A percentile compares a stretch with the other conserved stretches of the same genome.
Conservation (phyloP, 345 rosid genomes). For the Citrus hindsii region DNA sequence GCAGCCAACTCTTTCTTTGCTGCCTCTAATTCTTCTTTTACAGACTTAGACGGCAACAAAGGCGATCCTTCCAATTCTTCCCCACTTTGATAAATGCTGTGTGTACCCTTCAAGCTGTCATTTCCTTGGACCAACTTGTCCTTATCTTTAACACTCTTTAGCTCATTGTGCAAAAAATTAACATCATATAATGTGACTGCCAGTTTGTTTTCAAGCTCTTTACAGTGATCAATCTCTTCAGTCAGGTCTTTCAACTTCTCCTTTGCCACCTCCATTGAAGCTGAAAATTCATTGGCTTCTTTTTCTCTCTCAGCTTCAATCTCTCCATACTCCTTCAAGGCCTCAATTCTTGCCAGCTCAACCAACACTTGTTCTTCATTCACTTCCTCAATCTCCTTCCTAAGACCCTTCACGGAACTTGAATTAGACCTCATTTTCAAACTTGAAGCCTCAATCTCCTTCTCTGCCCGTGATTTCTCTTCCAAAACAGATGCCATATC, state of each 20-base stretch:
- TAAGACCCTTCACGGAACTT: slow-evolving; percentile 39
- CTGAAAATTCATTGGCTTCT: slow-evolving; percentile 34
- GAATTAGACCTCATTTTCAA: slow-evolving; percentile 25
- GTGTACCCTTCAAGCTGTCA: slow-evolving; percentile 28
- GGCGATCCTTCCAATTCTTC: slow-evolving; percentile 24
- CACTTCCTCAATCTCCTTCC: slow-evolving; percentile 61
- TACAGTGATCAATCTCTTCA: slow-evolving; percentile 48
- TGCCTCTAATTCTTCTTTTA: slow-evolving; percentile 50
- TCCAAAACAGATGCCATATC: slow-evolving; percentile 53
- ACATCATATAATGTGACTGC: slow-evolving; percentile 55
- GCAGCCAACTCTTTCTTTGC: slow-evolving; percentile 61
- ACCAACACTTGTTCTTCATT: slow-evolving; percentile 78
- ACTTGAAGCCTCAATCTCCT: slow-evolving; percentile 33
- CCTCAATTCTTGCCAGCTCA: slow-evolving; percentile 81
- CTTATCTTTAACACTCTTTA: slow-evolving; percentile 45
- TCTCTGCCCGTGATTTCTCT: slow-evolving; percentile 57
- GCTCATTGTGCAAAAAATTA: slow-evolving; percentile 51
- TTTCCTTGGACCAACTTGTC: slow-evolving; percentile 34
- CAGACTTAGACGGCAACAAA: slow-evolving; percentile 39
- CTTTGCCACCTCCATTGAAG: slow-evolving; percentile 27
- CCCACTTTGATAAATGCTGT: slow-evolving; percentile 6
- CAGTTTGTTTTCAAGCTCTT: slow-evolving; percentile 52
- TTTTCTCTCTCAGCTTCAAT: slow-evolving; percentile 47
- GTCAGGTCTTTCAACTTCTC: slow-evolving; percentile 29
- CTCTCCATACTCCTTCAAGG: slow-evolving; percentile 58